Evolutionary conservation across 2,329 filamentous ascomycete genomes (phyloP).

Genomic region (Cytospora mali): DNA sequence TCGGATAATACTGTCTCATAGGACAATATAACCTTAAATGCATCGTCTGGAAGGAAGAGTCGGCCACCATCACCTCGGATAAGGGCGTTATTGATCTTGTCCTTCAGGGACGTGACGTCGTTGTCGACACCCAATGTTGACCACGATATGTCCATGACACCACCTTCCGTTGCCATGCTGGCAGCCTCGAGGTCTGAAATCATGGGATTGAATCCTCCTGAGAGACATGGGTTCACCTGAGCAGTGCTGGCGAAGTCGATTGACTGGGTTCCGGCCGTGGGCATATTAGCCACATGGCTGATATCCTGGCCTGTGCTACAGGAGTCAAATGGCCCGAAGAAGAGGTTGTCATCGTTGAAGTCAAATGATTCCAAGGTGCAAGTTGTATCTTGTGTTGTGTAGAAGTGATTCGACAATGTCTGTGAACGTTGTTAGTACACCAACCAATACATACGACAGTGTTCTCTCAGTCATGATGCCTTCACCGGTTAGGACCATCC

Average conservation of each 20-base stretch:
- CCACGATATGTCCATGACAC: constrained; percentile 23
- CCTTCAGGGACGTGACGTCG: constrained; percentile 18
- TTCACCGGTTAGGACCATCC: not conserved
- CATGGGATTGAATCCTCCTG: not conserved
- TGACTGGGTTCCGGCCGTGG: constrained; percentile 20
- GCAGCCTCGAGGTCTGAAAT: constrained; percentile 5
- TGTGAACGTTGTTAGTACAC: constrained; percentile 15
- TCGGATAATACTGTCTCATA: constrained; percentile 18
- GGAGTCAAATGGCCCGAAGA: constrained; percentile 24
- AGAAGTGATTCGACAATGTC: constrained; percentile 26
- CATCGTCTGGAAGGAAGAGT: constrained; percentile 24
- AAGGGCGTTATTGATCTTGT: constrained; percentile 23
- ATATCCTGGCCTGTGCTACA: constrained; percentile 23
- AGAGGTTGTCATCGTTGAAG: constrained; percentile 27
- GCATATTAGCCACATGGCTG: constrained; percentile 11
- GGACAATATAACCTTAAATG: constrained; percentile 15
- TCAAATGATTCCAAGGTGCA: constrained; percentile 23
- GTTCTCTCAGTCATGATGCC: not conserved
- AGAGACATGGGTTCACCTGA: not conserved
- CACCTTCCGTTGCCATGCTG: not conserved
- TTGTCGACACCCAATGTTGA: constrained; percentile 5
- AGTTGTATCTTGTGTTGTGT: constrained; percentile 26
- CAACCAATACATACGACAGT: not conserved
- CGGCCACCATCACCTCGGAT: constrained; percentile 25
- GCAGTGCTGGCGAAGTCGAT: constrained; percentile 25